Base-by-base conservation (phyloP, 257 asterid genomes). In the Ajuga chamaepitys region DNA sequence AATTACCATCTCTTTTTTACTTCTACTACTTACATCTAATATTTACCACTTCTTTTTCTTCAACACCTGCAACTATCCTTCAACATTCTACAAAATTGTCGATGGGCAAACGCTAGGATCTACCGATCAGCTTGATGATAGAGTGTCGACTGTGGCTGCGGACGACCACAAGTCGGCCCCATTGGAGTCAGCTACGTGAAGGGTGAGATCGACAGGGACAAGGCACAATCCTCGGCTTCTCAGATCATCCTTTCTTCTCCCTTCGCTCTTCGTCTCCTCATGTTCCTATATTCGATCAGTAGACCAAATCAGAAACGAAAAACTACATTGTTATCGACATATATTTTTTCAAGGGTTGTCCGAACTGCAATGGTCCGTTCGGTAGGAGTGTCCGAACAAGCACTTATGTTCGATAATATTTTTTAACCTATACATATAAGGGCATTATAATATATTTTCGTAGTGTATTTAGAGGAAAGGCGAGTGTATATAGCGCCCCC, bases 101-200 rank as follows among this genome's bases (percentile, higher is more conserved):
- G 51, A 56, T 4, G 20, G 52, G 16, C 13, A 42, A 46, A 25
- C 46, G 2, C 25, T n/a, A 18, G 11, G 17, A 52, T 26, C 51
- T 13, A 11, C 32, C 55, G 60, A 79, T 63, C 61, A 77, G 76
- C 60, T 59, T 21, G 77, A 70, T 4, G 83, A 64, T 38, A 70
- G 66, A 16, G 68, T 70, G 76, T 72, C 74, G 66, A 70, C 71
- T 82, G 67, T 73, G 38, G 83, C 80, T 0, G 81, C 78, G 12
- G 95, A 85, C 10, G 96, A 84, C 97, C 96, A 93, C 37, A 89
- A 61, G 77, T 87, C 96, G 18, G 96, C 98, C 7, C 98, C 98
- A 16, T 87, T 92, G 13, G 84, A 68, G 62, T 77, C 82, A 0
- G 88, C 85, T 46, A 89, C 83, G 17, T 77, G 91, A 22, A 76